Evolutionary conservation across 768 basidiomycete genomes (phyloP).

Genomic region (Cubamyces sp.): DNA sequence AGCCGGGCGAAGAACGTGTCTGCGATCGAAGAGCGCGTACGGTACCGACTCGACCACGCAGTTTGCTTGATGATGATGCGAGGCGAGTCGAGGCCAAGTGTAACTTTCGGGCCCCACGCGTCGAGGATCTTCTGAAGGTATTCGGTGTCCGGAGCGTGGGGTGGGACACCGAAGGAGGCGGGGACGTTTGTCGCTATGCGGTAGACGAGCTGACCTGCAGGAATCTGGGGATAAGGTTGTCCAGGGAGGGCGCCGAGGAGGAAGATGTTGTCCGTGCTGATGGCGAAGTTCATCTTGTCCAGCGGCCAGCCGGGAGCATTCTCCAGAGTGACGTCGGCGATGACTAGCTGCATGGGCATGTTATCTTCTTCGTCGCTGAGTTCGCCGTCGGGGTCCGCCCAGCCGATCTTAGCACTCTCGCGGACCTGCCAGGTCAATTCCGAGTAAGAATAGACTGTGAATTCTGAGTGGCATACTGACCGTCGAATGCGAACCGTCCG

Average conservation of each 20-base stretch:
- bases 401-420: slow-evolving; percentile 43
- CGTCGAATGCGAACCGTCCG: slow-evolving; percentile 52
- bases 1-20: slow-evolving; percentile 42
- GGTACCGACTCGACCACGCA: slow-evolving; percentile 51
- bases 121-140: slow-evolving; percentile 51
- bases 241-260: slow-evolving; percentile 43
- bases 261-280: slow-evolving; percentile 39
- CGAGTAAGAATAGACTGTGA: background rate
- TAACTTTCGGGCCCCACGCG: slow-evolving; percentile 42
- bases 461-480: slow-evolving; percentile 39
- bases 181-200: slow-evolving; percentile 49
- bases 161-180: slow-evolving; percentile 38
- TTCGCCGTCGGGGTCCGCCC: slow-evolving; percentile 46
- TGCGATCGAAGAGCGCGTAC: slow-evolving; percentile 48
- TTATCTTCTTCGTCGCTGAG: slow-evolving; percentile 30
- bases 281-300: slow-evolving; percentile 31
- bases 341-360: slow-evolving; percentile 43
- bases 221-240: slow-evolving; percentile 29
- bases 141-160: slow-evolving; percentile 40
- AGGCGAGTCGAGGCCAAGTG: slow-evolving; percentile 39
- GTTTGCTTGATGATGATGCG: slow-evolving; percentile 41
- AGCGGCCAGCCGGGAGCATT: slow-evolving; percentile 29
- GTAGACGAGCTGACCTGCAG: slow-evolving; percentile 34
- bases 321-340: slow-evolving; percentile 51
- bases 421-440: slow-evolving; percentile 42